Evolutionary conservation across 371 early-diverging fungal genomes (phyloP), one percentile per base, ranked within the genome.

Genomic region (Mortierella sp.): DNA sequence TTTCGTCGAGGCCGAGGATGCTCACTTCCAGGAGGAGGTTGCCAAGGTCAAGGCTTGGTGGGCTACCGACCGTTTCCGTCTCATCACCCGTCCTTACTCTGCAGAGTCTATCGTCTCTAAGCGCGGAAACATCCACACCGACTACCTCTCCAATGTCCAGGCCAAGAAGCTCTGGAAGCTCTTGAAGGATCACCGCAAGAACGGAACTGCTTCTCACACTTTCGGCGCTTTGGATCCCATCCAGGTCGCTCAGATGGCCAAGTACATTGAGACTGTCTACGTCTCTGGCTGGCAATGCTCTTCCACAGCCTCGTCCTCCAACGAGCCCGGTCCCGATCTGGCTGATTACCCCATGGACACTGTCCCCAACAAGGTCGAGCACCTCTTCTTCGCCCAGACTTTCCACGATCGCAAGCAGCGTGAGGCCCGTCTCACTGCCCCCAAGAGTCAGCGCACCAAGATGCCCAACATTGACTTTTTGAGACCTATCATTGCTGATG

Each of bases 291-390:
- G 99, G 99, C 98, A 98, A 83, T 97, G 95, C 77, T 97, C 98
- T 43, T 97, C 98, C 28, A 98, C 98, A 40, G 99, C 99, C 67
- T 96, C 97, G 59, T 90, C 96, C 74, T 93, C 95, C 83, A 98
- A 99, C 89, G 99, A 99, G 88, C 99, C 99, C 70, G 99, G 99
- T 26, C 99, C 98, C 45, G 99, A 99, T 93, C 93, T 98, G 66
- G 98, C 98, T 77, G 98, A 98, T 87, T 98, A 98, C 86, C 99
- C 99, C 64, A 95, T 95, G 97, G 98, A 98, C 88, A 98, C 98
- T 66, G 97, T 99, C 71, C 98, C 98, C 72, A 97, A 97, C 90
- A 97, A 98, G 92, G 98, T 98, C 43, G 98, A 99, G 78, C 99
- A 99, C 81, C 91, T 99, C 59, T 99, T 97, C 93, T 91, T 94